Evolutionary conservation across 192 early-diverging fungal species (phyloP).

Genomic region (Ramicandelaber brevisporus): DNA sequence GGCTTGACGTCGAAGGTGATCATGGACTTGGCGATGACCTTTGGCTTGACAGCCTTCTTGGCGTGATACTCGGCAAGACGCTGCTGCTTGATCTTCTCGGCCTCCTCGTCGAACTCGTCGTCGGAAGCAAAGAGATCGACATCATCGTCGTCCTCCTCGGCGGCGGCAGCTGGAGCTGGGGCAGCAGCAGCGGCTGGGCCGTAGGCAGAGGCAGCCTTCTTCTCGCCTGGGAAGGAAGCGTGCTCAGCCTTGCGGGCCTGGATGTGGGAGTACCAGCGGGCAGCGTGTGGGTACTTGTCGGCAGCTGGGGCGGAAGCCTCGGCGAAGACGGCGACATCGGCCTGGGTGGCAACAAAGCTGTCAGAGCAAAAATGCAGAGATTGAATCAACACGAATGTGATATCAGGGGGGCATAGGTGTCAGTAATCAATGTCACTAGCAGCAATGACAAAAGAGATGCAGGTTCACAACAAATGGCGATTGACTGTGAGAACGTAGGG

Average conservation of each 20-base stretch:
- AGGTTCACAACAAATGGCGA: slow-evolving; percentile 5
- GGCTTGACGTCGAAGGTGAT: slow-evolving; percentile 87
- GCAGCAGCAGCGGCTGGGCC: slow-evolving; percentile 30
- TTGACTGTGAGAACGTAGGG: slow-evolving; percentile 7
- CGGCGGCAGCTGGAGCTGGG: slow-evolving; percentile 20
- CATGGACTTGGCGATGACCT: slow-evolving; percentile 73
- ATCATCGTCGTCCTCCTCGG: slow-evolving; percentile 73
- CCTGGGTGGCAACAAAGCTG: slow-evolving; percentile 47
- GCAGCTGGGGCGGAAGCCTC: slow-evolving; percentile 45
- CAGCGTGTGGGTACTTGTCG: slow-evolving; percentile 54
- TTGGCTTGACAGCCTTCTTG: slow-evolving; percentile 71
- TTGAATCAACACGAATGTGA: neutral
- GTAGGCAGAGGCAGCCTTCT: slow-evolving; percentile 14
- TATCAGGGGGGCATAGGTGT: neutral
- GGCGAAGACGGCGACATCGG: slow-evolving; percentile 70
- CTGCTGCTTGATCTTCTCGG: slow-evolving; percentile 64
- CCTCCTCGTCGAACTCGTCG: slow-evolving; percentile 79
- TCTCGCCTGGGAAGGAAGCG: slow-evolving; percentile 6
- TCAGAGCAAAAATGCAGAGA: neutral
- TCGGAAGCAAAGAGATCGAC: slow-evolving; percentile 89
- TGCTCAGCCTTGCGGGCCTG: slow-evolving; percentile 14
- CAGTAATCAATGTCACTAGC: neutral
- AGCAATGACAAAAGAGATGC: slow-evolving; percentile 2
- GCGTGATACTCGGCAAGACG: slow-evolving; percentile 72
- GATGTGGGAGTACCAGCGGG: slow-evolving; percentile 94